phyloP scores from a whole-genome alignment of 2,329 filamentous ascomycete species.

The Penicillium sp. region DNA sequence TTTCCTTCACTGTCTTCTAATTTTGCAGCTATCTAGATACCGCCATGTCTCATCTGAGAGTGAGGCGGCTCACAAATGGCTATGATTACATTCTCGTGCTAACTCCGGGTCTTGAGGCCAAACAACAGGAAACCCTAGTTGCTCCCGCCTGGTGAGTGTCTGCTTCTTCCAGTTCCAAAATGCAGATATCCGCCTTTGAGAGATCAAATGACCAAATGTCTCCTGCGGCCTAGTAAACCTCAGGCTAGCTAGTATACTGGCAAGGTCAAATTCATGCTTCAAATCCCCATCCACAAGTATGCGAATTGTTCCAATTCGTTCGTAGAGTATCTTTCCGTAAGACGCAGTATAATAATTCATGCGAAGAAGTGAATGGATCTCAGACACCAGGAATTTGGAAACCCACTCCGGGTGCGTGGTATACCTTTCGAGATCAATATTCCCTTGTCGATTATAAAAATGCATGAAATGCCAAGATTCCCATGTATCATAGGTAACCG shows the following conservation, averaged over 20 bases:
- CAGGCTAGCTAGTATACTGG: neutral
- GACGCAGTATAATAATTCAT: neutral
- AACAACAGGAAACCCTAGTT: neutral
- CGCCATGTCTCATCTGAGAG: too few species aligned
- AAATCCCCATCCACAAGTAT: slow-evolving; percentile 1
- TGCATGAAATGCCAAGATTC: neutral
- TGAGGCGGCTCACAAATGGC: too few species aligned
- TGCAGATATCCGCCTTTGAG: neutral
- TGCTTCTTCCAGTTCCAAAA: slow-evolving; percentile 10
- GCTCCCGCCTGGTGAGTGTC: neutral
- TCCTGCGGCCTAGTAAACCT: neutral
- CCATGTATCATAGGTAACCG: neutral
- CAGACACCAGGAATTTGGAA: neutral
- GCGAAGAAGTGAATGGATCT: neutral
- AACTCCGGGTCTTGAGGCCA: neutral
- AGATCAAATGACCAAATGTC: neutral
- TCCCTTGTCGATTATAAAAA: neutral
- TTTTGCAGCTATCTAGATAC: too few species aligned
- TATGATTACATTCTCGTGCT: neutral
- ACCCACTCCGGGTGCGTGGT: neutral
- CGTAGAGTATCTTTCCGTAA: slow-evolving; percentile 1
- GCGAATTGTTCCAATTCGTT: neutral
- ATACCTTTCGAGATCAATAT: neutral
- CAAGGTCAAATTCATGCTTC: neutral
- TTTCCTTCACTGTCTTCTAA: too few species aligned